Evolutionary conservation across 352 stramenopile species (phyloP).

Genomic region (Phytopythium cucurbitacearum): DNA sequence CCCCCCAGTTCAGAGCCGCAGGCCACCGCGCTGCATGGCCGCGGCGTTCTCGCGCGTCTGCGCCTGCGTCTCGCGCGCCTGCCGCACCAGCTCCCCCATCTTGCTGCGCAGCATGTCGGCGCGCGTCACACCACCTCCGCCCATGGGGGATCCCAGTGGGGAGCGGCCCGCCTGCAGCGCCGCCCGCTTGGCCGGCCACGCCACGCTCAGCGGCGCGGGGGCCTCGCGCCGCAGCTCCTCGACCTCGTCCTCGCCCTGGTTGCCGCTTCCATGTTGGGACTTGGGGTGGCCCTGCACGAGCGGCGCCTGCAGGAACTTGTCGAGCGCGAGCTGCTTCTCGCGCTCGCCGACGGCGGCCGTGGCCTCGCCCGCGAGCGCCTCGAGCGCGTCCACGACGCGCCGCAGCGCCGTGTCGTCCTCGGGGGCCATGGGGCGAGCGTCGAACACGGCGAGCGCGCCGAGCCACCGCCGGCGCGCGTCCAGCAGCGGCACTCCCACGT

Average conservation of each 20-base stretch:
- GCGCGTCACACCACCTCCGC: slow-evolving; percentile 6
- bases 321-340: slow-evolving; percentile 41
- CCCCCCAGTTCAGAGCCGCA: slow-evolving; percentile 3
- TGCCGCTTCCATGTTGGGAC: slow-evolving; percentile 28
- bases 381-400: slow-evolving; percentile 21
- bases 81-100: slow-evolving; percentile 64
- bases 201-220: not conserved
- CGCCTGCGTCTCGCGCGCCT: slow-evolving; percentile 66
- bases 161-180: no score
- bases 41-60: slow-evolving; percentile 59
- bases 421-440: slow-evolving; percentile 30
- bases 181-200: no score
- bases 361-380: slow-evolving; percentile 27
- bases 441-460: slow-evolving; percentile 65
- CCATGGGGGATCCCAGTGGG: not conserved
- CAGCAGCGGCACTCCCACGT: slow-evolving; percentile 56
- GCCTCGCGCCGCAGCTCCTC: slow-evolving; percentile 4
- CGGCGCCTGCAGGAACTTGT: slow-evolving; percentile 44
- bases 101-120: slow-evolving; percentile 56
- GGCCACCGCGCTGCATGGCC: slow-evolving; percentile 39
- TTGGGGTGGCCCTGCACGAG: slow-evolving; percentile 33
- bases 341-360: slow-evolving; percentile 38
- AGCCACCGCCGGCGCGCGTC: slow-evolving; percentile 39
- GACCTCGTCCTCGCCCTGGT: slow-evolving; percentile 13
- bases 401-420: slow-evolving; percentile 39